A percentile compares a stretch with the other conserved stretches of the same genome.
These are phyloP conservation scores for Pseudevernia furfuracea DNA, from an alignment of 495 filamentous ascomycete species.

Conservation along the genomic window DNA sequence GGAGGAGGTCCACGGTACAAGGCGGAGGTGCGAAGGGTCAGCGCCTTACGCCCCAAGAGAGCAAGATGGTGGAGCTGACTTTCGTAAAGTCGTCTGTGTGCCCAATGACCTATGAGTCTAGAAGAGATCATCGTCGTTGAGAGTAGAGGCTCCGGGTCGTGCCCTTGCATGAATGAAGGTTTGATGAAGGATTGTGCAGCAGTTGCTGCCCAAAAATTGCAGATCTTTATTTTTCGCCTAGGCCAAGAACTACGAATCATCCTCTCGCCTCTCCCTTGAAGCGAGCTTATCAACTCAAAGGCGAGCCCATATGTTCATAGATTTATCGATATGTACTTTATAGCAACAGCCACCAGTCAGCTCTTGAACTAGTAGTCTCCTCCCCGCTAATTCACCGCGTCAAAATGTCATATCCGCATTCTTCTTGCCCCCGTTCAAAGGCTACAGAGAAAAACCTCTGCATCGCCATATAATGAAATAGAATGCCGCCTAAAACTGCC, in stretches of 20 bases:
- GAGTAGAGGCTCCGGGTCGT: neutral
- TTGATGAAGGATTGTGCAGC: conserved; percentile 12
- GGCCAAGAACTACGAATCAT: conserved; percentile 2
- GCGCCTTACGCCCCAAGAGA: conserved; percentile 7
- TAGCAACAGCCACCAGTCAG: conserved; percentile 24
- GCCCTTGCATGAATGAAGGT: conserved; percentile 16
- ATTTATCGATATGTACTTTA: conserved; percentile 5
- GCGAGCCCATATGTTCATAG: neutral
- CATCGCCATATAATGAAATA: conserved; percentile 96
- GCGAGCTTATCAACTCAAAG: neutral
- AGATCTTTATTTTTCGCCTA: conserved; percentile 11
- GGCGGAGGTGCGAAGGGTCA: neutral
- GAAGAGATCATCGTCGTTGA: conserved; percentile 1
- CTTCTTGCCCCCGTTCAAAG: conserved; percentile 59
- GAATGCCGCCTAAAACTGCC: conserved; percentile 89
- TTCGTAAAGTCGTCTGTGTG: neutral
- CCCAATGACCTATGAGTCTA: conserved; percentile 11
- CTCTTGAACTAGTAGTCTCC: conserved; percentile 25
- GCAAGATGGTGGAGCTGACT: neutral
- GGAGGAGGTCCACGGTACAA: neutral
- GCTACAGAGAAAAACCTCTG: conserved; percentile 83
- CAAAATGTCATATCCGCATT: conserved; percentile 47
- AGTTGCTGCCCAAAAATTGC: conserved; percentile 18
- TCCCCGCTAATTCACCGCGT: conserved; percentile 14
- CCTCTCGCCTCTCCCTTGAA: neutral